Conservation (phyloP, 75 land plant species). For the Pseudotsuga menziesii region DNA sequence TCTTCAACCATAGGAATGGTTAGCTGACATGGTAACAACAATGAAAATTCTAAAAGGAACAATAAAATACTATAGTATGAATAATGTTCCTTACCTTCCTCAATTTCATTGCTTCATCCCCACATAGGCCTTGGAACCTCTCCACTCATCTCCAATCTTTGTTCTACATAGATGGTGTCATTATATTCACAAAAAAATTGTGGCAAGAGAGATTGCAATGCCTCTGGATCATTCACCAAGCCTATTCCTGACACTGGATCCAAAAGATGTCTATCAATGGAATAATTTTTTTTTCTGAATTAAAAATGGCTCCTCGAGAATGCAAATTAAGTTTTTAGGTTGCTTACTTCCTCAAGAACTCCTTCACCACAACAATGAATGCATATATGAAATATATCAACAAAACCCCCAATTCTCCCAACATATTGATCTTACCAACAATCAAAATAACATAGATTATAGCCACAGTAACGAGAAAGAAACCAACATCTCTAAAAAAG, state of each 20-base stretch:
- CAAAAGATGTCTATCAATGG: background rate
- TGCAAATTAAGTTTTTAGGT: background rate
- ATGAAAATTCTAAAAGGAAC: too few relatives aligned
- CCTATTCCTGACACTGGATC: background rate
- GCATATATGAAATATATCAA: too few relatives aligned
- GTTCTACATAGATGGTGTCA: background rate
- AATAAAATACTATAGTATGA: background rate
- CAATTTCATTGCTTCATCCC: background rate
- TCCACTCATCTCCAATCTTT: background rate
- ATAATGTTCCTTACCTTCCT: background rate
- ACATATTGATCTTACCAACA: too few relatives aligned
- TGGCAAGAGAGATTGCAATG: background rate
- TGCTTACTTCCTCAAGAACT: background rate
- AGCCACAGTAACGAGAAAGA: constrained; percentile 76
- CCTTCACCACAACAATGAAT: constrained; percentile 15
- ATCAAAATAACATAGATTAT: too few relatives aligned
- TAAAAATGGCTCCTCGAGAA: background rate
- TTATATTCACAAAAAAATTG: background rate
- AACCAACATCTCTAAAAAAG: constrained; percentile 80
- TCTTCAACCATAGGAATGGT: too few relatives aligned
- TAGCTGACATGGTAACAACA: constrained; percentile 18
- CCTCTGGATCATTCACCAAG: background rate
- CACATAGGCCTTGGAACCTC: constrained; percentile 6
- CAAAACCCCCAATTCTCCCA: too few relatives aligned
- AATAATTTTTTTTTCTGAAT: background rate